Percentiles rank a stretch among this genome's conserved stretches.
Evolutionary conservation across 163 green algal genomes (phyloP).

Genomic region (Prototheca wickerhamii): DNA sequence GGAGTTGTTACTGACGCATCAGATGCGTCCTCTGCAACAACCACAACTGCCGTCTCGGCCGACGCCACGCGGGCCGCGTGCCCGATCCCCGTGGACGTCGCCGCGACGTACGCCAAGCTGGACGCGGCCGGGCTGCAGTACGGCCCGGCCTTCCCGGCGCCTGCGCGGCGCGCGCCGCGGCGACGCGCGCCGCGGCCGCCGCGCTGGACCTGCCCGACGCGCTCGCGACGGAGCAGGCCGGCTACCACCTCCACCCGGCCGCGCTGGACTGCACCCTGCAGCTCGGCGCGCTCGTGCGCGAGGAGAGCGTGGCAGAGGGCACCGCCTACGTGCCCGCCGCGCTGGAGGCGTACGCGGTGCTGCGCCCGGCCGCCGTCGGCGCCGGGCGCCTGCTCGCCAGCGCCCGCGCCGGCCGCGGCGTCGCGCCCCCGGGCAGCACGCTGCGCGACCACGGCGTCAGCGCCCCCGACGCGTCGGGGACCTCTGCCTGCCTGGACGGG

Average conservation of each 20-base stretch:
- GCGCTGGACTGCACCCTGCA: constrained; percentile 41
- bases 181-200: neutral
- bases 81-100: constrained; percentile 1
- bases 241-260: constrained; percentile 32
- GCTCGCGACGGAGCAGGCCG: constrained; percentile 1
- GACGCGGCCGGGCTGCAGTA: constrained; percentile 26
- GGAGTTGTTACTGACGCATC: neutral
- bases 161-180: constrained; percentile 16
- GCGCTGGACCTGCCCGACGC: constrained; percentile 8
- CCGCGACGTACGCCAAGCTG: constrained; percentile 16
- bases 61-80: constrained; percentile 17
- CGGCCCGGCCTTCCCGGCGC: constrained; percentile 17
- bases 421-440: constrained; percentile 1
- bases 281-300: constrained; percentile 32
- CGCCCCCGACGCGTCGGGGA: neutral
- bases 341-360: constrained; percentile 19
- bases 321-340: constrained; percentile 26
- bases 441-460: constrained; percentile 18
- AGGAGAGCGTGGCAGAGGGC: constrained; percentile 2
- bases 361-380: neutral
- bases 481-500: constrained; percentile 16
- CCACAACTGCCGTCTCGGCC: neutral
- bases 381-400: neutral
- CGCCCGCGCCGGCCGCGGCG: constrained; percentile 2
- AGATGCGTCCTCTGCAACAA: neutral